A percentile compares a stretch with the other conserved stretches of the same genome.
These are phyloP conservation scores for Kodamaea anthophila DNA, from an alignment of 1,139 yeast genomes.

Conservation along the genomic window DNA sequence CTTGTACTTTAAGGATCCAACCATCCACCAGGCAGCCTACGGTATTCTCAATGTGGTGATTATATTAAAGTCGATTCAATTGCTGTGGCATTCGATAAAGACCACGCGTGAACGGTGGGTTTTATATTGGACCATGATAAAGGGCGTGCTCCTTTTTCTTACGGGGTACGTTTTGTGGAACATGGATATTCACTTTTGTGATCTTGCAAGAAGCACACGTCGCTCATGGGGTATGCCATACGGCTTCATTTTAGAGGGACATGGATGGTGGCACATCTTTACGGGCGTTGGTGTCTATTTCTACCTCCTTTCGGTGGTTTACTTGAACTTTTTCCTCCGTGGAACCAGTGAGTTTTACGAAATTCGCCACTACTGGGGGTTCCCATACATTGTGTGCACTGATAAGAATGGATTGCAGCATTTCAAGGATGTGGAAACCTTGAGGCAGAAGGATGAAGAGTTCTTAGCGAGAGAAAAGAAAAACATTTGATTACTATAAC, in stretches of 20 bases:
- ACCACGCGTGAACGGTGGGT: slow-evolving; percentile 41
- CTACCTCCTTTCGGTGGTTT: slow-evolving; percentile 63
- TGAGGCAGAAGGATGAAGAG: slow-evolving; percentile 16
- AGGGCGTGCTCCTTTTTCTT: slow-evolving; percentile 61
- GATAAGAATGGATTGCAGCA: slow-evolving; percentile 26
- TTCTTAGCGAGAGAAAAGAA: slow-evolving; percentile 8
- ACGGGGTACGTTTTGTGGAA: slow-evolving; percentile 81
- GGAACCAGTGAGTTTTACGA: slow-evolving; percentile 46
- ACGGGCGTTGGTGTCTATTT: slow-evolving; percentile 68
- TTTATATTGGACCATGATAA: slow-evolving; percentile 47
- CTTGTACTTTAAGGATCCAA: slow-evolving; percentile 66
- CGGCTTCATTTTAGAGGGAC: slow-evolving; percentile 85
- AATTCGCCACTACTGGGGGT: slow-evolving; percentile 40
- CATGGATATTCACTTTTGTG: slow-evolving; percentile 76
- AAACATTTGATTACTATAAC: slow-evolving; percentile 15
- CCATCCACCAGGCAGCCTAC: slow-evolving; percentile 79
- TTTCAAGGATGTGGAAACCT: slow-evolving; percentile 15
- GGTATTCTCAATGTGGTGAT: slow-evolving; percentile 60
- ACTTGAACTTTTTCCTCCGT: slow-evolving; percentile 55
- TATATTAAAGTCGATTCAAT: slow-evolving; percentile 46
- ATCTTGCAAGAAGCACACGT: slow-evolving; percentile 55
- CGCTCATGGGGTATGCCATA: slow-evolving; percentile 74
- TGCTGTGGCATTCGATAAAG: slow-evolving; percentile 47
- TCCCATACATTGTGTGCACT: slow-evolving; percentile 28
- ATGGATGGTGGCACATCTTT: slow-evolving; percentile 97